Conservation (phyloP, 331 rosid species). For the Dryas integrifolia region DNA sequence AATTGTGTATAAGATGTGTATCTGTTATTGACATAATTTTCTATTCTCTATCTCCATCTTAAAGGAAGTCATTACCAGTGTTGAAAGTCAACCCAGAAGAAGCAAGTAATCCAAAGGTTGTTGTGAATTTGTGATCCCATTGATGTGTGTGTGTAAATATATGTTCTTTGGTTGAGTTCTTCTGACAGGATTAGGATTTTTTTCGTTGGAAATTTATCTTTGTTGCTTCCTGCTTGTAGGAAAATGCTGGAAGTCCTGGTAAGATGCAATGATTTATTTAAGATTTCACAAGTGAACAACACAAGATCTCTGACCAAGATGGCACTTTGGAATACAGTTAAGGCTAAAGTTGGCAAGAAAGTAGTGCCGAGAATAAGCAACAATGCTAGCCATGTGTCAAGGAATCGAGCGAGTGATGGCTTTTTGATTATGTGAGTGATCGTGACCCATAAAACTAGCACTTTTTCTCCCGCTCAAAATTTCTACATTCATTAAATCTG, state of each 20-base stretch:
- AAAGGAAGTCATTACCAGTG: conserved; percentile 73
- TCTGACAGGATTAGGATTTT: conserved; percentile 17
- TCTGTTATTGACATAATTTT: conserved; percentile 26
- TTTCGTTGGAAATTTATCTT: conserved; percentile 14
- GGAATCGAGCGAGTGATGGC: conserved; percentile 65
- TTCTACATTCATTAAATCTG: neutral
- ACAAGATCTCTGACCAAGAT: conserved; percentile 18
- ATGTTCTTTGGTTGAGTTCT: neutral
- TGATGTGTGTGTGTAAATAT: neutral
- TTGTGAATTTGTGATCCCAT: neutral
- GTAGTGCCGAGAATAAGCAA: conserved; percentile 36
- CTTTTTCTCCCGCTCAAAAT: neutral
- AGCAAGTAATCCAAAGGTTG: conserved; percentile 50
- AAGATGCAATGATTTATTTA: conserved; percentile 27
- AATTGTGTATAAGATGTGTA: conserved; percentile 24
- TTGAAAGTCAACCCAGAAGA: conserved; percentile 44
- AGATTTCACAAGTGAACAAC: conserved; percentile 12
- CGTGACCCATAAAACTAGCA: conserved; percentile 18
- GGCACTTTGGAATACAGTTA: conserved; percentile 37
- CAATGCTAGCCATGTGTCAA: conserved; percentile 42
- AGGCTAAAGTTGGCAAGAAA: conserved; percentile 40
- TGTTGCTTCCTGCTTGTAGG: conserved; percentile 41
- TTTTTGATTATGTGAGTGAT: conserved; percentile 61
- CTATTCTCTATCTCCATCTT: conserved; percentile 29
- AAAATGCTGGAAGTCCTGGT: conserved; percentile 50